Evolutionary conservation across 1,284 basidiomycete genomes (phyloP).

Genomic region (Irpex sp.): DNA sequence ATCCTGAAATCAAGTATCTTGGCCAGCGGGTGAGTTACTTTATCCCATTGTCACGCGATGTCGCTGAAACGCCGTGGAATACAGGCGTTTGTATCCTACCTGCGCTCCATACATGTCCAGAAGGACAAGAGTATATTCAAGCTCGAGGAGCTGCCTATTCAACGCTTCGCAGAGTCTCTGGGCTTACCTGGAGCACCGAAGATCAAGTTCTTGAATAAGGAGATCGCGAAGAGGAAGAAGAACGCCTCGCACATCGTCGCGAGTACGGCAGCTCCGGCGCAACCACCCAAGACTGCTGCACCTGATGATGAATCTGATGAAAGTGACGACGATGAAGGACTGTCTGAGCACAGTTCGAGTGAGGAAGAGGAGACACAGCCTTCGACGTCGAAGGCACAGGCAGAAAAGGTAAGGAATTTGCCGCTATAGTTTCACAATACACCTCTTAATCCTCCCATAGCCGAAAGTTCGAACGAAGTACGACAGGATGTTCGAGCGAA

Average conservation of each 20-base stretch:
- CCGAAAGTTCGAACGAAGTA: constrained; percentile 84
- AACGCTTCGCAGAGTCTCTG: constrained; percentile 85
- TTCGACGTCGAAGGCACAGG: constrained; percentile 1
- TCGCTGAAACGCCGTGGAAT: constrained; percentile 4
- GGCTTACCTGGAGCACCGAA: constrained; percentile 95
- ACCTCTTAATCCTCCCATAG: constrained; percentile 8
- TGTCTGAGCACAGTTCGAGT: constrained; percentile 22
- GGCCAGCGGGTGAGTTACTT: constrained; percentile 77
- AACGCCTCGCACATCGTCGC: constrained; percentile 49
- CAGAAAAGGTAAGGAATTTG: constrained; percentile 11
- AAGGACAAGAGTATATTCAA: constrained; percentile 95
- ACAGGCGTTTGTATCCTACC: constrained; percentile 96
- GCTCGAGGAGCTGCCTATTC: constrained; percentile 77
- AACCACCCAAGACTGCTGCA: constrained; percentile 12
- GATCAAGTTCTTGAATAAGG: constrained; percentile 85
- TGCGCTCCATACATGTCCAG: constrained; percentile 90
- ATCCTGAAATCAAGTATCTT: constrained; percentile 96
- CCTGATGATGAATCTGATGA: constrained; percentile 28
- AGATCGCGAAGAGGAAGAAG: constrained; percentile 72
- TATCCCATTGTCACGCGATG: neutral
- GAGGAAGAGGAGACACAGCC: constrained; percentile 18
- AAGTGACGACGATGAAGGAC: constrained; percentile 16
- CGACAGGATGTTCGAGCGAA: constrained; percentile 97
- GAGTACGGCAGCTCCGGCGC: constrained; percentile 22
- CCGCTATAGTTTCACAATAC: neutral